A percentile compares a stretch with the other conserved stretches of the same genome.
These are phyloP conservation scores for Aspergillus puulaauensis DNA, from an alignment of 2,329 filamentous ascomycete genomes.

Conservation along the genomic window DNA sequence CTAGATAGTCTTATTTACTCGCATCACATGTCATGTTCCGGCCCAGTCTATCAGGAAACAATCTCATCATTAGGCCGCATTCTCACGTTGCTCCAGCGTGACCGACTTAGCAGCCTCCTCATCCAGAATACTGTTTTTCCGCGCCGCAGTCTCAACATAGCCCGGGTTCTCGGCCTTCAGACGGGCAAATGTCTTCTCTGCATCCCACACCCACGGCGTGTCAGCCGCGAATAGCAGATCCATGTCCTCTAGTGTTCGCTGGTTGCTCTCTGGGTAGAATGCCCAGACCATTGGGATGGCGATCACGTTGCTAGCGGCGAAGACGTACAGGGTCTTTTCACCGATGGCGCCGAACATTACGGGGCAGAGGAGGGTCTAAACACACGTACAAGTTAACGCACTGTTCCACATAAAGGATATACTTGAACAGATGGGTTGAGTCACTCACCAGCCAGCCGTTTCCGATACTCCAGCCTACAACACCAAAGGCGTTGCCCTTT, in stretches of 20 bases:
- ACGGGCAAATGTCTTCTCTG: slow-evolving; percentile 63
- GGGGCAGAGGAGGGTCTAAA: slow-evolving; percentile 51
- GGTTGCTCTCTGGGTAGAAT: slow-evolving; percentile 71
- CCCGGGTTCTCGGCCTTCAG: slow-evolving; percentile 62
- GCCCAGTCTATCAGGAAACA: not conserved
- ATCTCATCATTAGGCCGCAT: not conserved
- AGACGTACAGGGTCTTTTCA: slow-evolving; percentile 73
- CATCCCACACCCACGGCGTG: slow-evolving; percentile 69
- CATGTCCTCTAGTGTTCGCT: slow-evolving; percentile 73
- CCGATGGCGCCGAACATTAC: slow-evolving; percentile 64
- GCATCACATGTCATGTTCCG: not conserved
- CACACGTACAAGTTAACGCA: too few species aligned
- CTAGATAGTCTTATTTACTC: not conserved
- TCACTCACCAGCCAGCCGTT: slow-evolving; percentile 62
- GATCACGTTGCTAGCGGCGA: slow-evolving; percentile 65
- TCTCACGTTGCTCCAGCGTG: not conserved
- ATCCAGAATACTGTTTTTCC: slow-evolving; percentile 35
- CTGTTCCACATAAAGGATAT: too few species aligned
- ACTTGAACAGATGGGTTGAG: not conserved
- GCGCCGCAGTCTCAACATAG: slow-evolving; percentile 39
- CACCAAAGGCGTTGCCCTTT: slow-evolving; percentile 73
- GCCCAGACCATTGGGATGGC: slow-evolving; percentile 71
- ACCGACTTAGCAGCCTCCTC: slow-evolving; percentile 29
- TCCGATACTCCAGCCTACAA: slow-evolving; percentile 73
- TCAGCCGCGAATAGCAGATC: slow-evolving; percentile 69